Evolutionary conservation across 2,329 filamentous ascomycete species (phyloP).

Genomic region (Pseudocercospora eumusae): DNA sequence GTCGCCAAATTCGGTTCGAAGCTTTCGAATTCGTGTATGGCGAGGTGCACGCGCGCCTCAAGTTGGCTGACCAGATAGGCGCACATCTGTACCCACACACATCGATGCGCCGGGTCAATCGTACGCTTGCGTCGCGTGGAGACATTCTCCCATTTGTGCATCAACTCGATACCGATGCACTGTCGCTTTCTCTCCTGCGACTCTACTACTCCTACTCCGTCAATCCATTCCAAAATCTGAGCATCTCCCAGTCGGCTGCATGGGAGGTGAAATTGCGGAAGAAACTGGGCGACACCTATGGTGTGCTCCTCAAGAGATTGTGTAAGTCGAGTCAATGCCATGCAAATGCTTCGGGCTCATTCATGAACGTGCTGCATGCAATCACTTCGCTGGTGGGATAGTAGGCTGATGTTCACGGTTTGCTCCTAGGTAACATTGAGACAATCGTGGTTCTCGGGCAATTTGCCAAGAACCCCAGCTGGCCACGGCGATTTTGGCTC

Average conservation of each 20-base stretch:
- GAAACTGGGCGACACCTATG: background rate
- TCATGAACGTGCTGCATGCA: background rate
- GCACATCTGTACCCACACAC: background rate
- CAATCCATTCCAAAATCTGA: background rate
- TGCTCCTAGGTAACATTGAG: background rate
- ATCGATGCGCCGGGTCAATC: background rate
- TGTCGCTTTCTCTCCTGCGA: background rate
- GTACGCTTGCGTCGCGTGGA: background rate
- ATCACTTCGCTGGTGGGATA: background rate
- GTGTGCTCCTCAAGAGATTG: background rate
- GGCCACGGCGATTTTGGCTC: background rate
- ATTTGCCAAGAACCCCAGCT: background rate
- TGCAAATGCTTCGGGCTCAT: background rate
- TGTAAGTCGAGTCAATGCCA: background rate
- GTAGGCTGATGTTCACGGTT: background rate
- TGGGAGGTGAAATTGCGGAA: background rate
- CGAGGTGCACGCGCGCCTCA: background rate
- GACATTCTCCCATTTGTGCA: background rate
- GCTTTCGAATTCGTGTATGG: background rate
- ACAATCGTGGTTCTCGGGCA: background rate
- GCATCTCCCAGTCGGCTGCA: background rate
- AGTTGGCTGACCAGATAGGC: background rate
- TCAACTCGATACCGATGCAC: background rate
- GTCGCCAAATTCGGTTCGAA: conserved; percentile 14
- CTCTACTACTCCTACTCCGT: background rate